Conservation (phyloP, 305 asterid species). For the Solanum aculeatissimum region DNA sequence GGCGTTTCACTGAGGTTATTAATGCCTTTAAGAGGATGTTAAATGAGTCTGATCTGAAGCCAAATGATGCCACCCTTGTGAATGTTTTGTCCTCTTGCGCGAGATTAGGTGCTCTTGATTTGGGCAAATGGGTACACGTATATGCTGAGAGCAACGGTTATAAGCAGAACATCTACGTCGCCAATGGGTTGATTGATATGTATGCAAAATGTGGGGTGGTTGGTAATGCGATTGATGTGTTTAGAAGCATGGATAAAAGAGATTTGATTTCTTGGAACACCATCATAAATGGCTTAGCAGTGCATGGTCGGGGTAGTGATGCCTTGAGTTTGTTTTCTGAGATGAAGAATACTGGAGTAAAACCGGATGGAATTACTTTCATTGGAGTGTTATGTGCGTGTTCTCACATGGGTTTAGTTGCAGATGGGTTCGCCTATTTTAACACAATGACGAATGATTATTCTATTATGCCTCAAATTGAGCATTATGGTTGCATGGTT, state of each 20-base stretch:
- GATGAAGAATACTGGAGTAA: slow-evolving; percentile 42
- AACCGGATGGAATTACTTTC: slow-evolving; percentile 66
- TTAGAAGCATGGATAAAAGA: slow-evolving; percentile 37
- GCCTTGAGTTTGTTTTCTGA: slow-evolving; percentile 39
- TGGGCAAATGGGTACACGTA: slow-evolving; percentile 56
- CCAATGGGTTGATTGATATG: slow-evolving; percentile 65
- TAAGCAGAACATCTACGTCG: slow-evolving; percentile 36
- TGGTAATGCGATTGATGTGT: slow-evolving; percentile 34
- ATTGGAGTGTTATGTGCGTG: slow-evolving; percentile 66
- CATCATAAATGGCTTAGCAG: slow-evolving; percentile 67
- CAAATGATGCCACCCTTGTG: slow-evolving; percentile 65
- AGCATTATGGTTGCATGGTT: slow-evolving; percentile 84
- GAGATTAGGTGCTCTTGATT: slow-evolving; percentile 57
- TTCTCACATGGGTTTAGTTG: slow-evolving; percentile 67
- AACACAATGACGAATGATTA: slow-evolving; percentile 37
- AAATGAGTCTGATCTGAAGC: slow-evolving; percentile 37
- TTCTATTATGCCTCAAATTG: slow-evolving; percentile 41
- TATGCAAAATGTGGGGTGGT: slow-evolving; percentile 77
- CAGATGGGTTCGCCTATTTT: slow-evolving; percentile 46
- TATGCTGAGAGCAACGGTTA: slow-evolving; percentile 42
- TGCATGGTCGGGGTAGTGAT: slow-evolving; percentile 64
- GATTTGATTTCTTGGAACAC: slow-evolving; percentile 80
- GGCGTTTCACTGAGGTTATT: slow-evolving; percentile 35
- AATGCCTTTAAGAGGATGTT: slow-evolving; percentile 50
- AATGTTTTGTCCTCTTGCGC: slow-evolving; percentile 58